Percentiles rank a stretch among this genome's conserved stretches.
These are phyloP conservation scores for Exophiala sp. DNA, from an alignment of 2,329 filamentous ascomycete species.

Conservation along the genomic window DNA sequence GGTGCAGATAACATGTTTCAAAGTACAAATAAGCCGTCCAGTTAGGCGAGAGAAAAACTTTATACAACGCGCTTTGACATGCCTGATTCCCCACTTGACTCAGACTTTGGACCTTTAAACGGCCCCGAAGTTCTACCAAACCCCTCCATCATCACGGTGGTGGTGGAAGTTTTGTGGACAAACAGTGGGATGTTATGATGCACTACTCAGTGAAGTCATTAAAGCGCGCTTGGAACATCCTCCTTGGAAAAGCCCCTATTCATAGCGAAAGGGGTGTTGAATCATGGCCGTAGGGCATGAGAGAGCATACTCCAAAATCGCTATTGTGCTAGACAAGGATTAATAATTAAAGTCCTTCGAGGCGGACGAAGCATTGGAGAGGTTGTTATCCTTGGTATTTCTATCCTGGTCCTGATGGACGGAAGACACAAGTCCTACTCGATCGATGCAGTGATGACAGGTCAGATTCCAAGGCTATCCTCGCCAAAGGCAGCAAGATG, in stretches of 20 bases:
- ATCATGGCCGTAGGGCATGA: too few relatives aligned
- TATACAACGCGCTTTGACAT: slow-evolving; percentile 8
- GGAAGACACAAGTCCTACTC: not conserved
- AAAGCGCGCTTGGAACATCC: too few relatives aligned
- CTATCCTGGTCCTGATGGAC: not conserved
- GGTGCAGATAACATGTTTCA: slow-evolving; percentile 20
- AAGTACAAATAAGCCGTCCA: slow-evolving; percentile 1
- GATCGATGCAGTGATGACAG: not conserved
- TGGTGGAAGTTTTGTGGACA: not conserved
- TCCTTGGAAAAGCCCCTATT: too few relatives aligned
- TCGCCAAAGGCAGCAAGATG: not conserved
- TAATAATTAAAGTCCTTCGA: too few relatives aligned
- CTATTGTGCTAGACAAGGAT: too few relatives aligned
- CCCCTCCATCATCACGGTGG: not conserved
- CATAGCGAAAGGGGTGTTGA: too few relatives aligned
- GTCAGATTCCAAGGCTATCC: not conserved
- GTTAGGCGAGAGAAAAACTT: slow-evolving; percentile 1
- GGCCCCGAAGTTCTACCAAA: not conserved
- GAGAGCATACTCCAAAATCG: too few relatives aligned
- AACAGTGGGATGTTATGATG: not conserved
- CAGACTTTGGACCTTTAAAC: slow-evolving; percentile 8
- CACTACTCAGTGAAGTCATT: too few relatives aligned
- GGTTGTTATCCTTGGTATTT: too few relatives aligned
- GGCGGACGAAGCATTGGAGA: too few relatives aligned
- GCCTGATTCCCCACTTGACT: slow-evolving; percentile 14